These are phyloP conservation scores for Gloeophyllum trabeum DNA, from an alignment of 768 basidiomycete species.

Conservation along the genomic window DNA sequence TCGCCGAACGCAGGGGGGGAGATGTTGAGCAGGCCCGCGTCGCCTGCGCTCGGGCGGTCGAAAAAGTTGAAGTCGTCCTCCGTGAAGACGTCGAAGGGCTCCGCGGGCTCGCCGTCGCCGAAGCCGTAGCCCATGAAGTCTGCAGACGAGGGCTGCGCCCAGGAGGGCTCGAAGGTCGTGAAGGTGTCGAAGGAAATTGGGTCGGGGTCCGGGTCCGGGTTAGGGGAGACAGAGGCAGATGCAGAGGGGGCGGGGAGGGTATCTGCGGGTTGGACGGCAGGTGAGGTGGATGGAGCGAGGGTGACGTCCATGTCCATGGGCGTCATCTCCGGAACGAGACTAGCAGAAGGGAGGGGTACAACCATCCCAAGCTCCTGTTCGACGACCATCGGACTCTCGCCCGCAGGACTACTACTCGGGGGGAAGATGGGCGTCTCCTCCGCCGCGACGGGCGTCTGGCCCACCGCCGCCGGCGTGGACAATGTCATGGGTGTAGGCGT, in stretches of 20 bases:
- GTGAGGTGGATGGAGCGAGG: too few species aligned
- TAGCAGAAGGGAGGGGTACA: too few species aligned
- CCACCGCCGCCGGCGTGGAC: background rate
- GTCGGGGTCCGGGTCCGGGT: background rate
- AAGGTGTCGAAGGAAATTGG: constrained; percentile 11
- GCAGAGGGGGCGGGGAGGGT: background rate
- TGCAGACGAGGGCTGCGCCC: constrained; percentile 10
- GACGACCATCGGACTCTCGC: too few species aligned
- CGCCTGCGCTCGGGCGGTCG: constrained; percentile 51
- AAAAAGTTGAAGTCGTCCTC: constrained; percentile 90
- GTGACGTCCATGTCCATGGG: too few species aligned
- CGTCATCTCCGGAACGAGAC: too few species aligned
- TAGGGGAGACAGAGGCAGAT: background rate
- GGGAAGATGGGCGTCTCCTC: background rate
- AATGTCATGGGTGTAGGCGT: too few species aligned
- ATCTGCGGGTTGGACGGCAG: background rate
- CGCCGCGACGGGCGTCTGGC: background rate
- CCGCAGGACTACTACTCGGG: too few species aligned
- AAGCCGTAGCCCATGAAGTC: constrained; percentile 18
- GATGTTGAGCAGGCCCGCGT: constrained; percentile 10
- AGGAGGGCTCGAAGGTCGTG: constrained; percentile 12
- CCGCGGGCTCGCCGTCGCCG: constrained; percentile 28
- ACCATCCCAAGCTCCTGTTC: too few species aligned
- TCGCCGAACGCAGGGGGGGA: constrained; percentile 11
- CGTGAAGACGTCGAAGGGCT: constrained; percentile 39